Evolutionary conservation across 1,284 basidiomycete genomes (phyloP).

Genomic region (Xanthoconium separans): DNA sequence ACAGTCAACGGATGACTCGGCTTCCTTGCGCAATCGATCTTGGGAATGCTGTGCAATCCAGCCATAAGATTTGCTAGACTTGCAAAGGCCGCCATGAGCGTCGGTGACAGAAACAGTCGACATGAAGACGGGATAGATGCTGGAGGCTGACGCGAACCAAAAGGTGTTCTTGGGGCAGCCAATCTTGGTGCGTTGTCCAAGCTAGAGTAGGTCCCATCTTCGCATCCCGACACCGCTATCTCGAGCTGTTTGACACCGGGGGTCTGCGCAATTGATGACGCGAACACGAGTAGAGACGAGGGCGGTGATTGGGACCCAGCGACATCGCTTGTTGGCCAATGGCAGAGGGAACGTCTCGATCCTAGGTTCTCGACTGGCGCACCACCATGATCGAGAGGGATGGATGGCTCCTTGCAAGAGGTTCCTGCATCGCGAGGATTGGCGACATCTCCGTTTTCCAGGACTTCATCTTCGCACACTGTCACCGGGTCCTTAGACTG

Average conservation of each 20-base stretch:
- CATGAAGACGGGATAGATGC: neutral
- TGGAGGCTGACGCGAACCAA: neutral
- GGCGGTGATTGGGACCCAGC: too few species aligned
- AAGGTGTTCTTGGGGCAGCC: neutral
- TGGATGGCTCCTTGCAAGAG: too few species aligned
- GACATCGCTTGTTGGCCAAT: too few species aligned
- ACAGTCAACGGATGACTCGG: neutral
- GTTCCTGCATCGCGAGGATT: too few species aligned
- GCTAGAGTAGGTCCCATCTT: neutral
- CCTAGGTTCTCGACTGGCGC: too few species aligned
- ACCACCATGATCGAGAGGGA: too few species aligned
- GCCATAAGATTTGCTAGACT: too few species aligned
- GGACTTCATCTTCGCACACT: too few species aligned
- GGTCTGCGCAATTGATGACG: slow-evolving; percentile 8
- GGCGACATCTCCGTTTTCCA: too few species aligned
- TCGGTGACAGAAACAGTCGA: neutral
- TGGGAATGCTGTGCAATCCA: neutral
- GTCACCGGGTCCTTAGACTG: neutral
- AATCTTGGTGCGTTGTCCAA: too few species aligned
- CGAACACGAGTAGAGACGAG: slow-evolving; percentile 1
- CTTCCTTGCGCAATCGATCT: neutral
- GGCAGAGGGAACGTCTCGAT: too few species aligned
- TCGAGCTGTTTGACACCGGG: neutral
- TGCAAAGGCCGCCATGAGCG: neutral
- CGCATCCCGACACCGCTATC: neutral